phyloP scores from a whole-genome alignment of 306 rosid species.

The Prunus mongolica region DNA sequence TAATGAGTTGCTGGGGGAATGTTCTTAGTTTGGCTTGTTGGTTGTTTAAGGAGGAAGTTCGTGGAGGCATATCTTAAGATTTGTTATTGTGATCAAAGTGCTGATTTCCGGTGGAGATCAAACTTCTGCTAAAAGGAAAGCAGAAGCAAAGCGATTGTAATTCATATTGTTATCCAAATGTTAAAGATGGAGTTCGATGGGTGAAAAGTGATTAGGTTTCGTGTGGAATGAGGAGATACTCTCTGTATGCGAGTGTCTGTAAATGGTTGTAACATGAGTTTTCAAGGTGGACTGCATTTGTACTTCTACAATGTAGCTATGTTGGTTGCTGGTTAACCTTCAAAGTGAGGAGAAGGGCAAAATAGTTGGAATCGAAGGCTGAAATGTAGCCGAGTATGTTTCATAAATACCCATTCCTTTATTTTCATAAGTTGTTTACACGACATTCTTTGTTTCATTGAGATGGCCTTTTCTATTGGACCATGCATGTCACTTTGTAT shows the following conservation, averaged over 20 bases:
- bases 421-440: background rate
- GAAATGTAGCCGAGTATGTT: background rate
- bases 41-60: background rate
- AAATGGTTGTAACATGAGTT: background rate
- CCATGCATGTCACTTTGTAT: background rate
- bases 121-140: background rate
- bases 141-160: background rate
- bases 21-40: background rate
- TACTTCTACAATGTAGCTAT: background rate
- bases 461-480: background rate
- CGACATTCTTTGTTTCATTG: background rate
- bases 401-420: background rate
- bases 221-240: background rate
- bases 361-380: background rate
- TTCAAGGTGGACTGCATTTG: background rate
- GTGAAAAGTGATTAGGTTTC: background rate
- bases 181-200: background rate
- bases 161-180: background rate
- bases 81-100: background rate
- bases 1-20: background rate
- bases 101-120: background rate
- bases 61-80: background rate
- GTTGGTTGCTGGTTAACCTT: background rate
- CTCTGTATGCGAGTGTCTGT: background rate
- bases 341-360: background rate